Base-by-base conservation (phyloP, 306 rosid species). In the Canavalia gladiata region DNA sequence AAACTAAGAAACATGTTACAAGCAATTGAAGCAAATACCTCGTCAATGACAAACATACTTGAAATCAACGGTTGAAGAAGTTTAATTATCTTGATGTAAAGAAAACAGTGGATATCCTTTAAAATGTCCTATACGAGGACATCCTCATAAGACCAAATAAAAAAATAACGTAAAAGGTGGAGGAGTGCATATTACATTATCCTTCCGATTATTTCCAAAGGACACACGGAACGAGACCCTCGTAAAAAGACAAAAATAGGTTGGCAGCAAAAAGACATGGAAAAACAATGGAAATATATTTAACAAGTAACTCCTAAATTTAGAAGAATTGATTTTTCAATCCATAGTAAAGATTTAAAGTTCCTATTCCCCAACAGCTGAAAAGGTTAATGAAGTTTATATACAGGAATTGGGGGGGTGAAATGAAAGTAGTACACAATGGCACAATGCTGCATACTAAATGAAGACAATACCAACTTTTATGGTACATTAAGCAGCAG, bases 401-500 rank as follows among this genome's bases (percentile, higher is more conserved):
- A 63, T 76, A 69, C 85, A 80, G 50, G 12, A 51, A 42, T 52
- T 28, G 18, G 18, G 43, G 66, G 55, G 25, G 25, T 18, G 25
- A 18, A 18, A 18, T 47, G 46, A 69, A 75, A 30, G 41, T n/a
- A 75, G 25, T 10, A 9, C 13, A 31, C 25, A 56, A 39, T 59
- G 56, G 6, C 13, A 31, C 25, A 56, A 39, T 59, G 56, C 66
- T 78, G 58, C 77, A 73, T 72, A 64, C 70, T 63, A 63, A 52
- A 67, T 52, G 5, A 54, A 54, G 51, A 63, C 54, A 28, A 85
- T 30, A 66, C 62, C 5, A 47, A 72, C 60, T 55, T 65, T 56
- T 10, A 67, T 12, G 83, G 68, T 78, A 76, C 66, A 64, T 70
- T 37, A 71, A 80, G 68, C 43, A 69, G 34, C 77, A 62, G 8